Evolutionary conservation across 176 grass and related monocot genomes (phyloP).

Genomic region (Zoysia japonica): DNA sequence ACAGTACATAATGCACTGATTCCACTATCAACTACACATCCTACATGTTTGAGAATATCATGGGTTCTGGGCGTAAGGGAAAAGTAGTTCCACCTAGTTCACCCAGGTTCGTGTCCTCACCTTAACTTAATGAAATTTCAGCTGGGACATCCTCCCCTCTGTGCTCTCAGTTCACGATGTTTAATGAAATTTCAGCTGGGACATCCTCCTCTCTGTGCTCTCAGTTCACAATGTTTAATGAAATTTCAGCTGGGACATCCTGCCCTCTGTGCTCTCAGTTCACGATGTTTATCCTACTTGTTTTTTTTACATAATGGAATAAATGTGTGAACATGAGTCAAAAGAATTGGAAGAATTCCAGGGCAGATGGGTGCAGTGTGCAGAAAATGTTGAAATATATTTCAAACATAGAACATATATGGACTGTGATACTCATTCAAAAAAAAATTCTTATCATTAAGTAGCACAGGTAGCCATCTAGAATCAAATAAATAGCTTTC

Average conservation of each 20-base stretch:
- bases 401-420: background rate
- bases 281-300: background rate
- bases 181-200: background rate
- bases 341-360: background rate
- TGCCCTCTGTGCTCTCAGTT: background rate
- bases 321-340: background rate
- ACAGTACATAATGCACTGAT: background rate
- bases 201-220: too few relatives aligned
- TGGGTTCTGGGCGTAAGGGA: background rate
- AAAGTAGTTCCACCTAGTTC: too few relatives aligned
- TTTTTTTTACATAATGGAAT: too few relatives aligned
- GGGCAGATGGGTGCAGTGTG: background rate
- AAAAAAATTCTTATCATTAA: background rate
- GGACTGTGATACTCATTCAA: background rate
- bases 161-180: too few relatives aligned
- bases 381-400: background rate
- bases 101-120: background rate
- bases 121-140: background rate
- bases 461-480: background rate
- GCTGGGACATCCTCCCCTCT: too few relatives aligned
- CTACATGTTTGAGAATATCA: background rate
- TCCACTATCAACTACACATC: background rate
- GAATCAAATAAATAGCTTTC: background rate
- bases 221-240: too few relatives aligned
- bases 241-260: too few relatives aligned